A percentile compares a stretch with the other conserved stretches of the same genome.
Conservation (phyloP, 1,284 basidiomycete species). For the Fomitiporia mediterranea region DNA sequence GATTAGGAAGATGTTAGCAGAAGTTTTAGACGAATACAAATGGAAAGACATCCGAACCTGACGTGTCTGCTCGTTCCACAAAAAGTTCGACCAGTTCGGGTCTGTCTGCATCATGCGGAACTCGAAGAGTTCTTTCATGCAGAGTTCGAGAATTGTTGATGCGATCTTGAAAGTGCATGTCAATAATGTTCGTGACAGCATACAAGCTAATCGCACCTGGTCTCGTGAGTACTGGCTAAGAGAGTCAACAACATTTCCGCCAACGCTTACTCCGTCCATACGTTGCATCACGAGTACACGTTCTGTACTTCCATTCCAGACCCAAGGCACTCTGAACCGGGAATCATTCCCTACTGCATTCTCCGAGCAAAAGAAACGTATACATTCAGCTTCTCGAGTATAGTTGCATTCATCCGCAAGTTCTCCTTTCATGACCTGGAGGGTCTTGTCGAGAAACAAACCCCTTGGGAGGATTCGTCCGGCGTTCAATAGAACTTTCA, state of each 20-base stretch:
- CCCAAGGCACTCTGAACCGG: slow-evolving; percentile 82
- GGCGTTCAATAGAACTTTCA: slow-evolving; percentile 79
- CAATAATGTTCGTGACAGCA: background rate
- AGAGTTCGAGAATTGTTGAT: slow-evolving; percentile 76
- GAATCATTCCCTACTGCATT: slow-evolving; percentile 52
- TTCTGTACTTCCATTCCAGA: slow-evolving; percentile 77
- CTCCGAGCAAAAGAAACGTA: slow-evolving; percentile 55
- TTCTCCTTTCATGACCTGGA: slow-evolving; percentile 86
- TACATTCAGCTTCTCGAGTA: slow-evolving; percentile 76
- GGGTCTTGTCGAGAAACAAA: slow-evolving; percentile 84
- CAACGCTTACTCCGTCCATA: slow-evolving; percentile 80
- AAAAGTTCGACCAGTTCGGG: slow-evolving; percentile 97
- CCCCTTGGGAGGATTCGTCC: slow-evolving; percentile 82
- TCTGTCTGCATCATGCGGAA: slow-evolving; percentile 98
- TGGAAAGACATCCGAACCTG: slow-evolving; percentile 33
- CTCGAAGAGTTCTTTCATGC: slow-evolving; percentile 85
- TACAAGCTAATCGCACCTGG: slow-evolving; percentile 44
- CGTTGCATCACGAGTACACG: slow-evolving; percentile 89
- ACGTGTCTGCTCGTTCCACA: slow-evolving; percentile 70
- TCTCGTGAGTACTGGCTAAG: slow-evolving; percentile 68
- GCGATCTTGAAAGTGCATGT: slow-evolving; percentile 64
- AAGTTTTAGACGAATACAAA: background rate
- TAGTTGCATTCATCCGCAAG: slow-evolving; percentile 97
- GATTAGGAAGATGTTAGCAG: background rate
- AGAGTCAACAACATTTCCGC: slow-evolving; percentile 49